Evolutionary conservation across 352 stramenopile genomes (phyloP).

Genomic region (Globisporangium rhizosaccharum): DNA sequence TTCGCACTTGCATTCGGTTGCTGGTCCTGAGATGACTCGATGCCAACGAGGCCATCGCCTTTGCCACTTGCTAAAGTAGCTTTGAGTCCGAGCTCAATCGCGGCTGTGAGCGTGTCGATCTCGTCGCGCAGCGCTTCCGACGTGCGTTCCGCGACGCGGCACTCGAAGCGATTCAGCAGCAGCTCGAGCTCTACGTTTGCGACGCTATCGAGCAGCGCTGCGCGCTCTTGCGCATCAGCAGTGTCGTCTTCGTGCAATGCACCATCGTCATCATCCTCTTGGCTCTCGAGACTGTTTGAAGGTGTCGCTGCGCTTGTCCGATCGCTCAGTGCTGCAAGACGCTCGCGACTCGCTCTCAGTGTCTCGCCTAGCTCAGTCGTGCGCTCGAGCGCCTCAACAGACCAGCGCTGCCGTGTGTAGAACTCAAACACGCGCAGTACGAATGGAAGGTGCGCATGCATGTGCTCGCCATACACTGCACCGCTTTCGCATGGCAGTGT

Average conservation of each 20-base stretch:
- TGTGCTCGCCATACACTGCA: constrained; percentile 3
- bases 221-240: constrained; percentile 8
- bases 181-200: constrained; percentile 11
- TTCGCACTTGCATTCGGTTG: neutral
- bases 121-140: constrained; percentile 14
- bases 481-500: neutral
- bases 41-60: neutral
- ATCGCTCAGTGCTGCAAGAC: neutral
- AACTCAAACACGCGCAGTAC: constrained; percentile 22
- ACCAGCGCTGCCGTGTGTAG: constrained; percentile 25
- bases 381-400: constrained; percentile 15
- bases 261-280: neutral
- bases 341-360: constrained; percentile 18
- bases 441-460: constrained; percentile 8
- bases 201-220: constrained; percentile 3
- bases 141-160: constrained; percentile 23
- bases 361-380: constrained; percentile 23
- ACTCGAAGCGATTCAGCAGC: constrained; percentile 33
- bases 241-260: neutral
- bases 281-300: neutral
- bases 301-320: neutral
- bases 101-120: neutral
- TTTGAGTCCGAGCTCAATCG: neutral
- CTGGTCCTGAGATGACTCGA: neutral
- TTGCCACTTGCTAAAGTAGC: neutral